These are phyloP conservation scores for Amniculicola lignicola DNA, from an alignment of 495 filamentous ascomycete genomes.

Conservation along the genomic window DNA sequence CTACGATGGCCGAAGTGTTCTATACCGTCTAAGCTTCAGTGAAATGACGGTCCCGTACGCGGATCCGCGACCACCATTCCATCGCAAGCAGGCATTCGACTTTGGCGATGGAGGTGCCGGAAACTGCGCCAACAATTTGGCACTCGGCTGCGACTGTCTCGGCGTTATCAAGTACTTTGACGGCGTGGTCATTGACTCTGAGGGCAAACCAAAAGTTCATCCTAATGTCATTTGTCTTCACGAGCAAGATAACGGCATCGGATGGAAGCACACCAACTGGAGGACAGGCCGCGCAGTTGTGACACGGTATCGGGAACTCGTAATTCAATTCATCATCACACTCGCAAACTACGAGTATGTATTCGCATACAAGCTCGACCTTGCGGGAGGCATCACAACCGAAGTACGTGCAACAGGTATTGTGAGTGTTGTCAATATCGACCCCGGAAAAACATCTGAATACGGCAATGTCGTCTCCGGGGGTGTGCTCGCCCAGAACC, in stretches of 20 bases:
- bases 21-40: constrained; percentile 68
- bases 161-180: constrained; percentile 39
- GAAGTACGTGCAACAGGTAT: constrained; percentile 42
- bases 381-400: constrained; percentile 33
- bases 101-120: constrained; percentile 40
- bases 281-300: constrained; percentile 34
- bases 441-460: constrained; percentile 33
- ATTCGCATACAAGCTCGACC: constrained; percentile 38
- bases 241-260: constrained; percentile 42
- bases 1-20: constrained; percentile 64
- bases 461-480: constrained; percentile 37
- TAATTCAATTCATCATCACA: constrained; percentile 42
- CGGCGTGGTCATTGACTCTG: constrained; percentile 25
- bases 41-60: constrained; percentile 70
- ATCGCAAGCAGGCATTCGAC: constrained; percentile 42
- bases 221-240: constrained; percentile 41
- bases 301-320: constrained; percentile 35
- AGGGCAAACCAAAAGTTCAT: constrained; percentile 29
- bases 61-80: constrained; percentile 37
- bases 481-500: constrained; percentile 36
- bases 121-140: constrained; percentile 37
- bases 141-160: constrained; percentile 41
- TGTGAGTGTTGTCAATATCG: constrained; percentile 35
- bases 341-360: constrained; percentile 43
- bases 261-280: constrained; percentile 41